These are phyloP conservation scores for Paramecium tetraurelia DNA, from an alignment of 73 alveolate species.

Conservation along the genomic window DNA sequence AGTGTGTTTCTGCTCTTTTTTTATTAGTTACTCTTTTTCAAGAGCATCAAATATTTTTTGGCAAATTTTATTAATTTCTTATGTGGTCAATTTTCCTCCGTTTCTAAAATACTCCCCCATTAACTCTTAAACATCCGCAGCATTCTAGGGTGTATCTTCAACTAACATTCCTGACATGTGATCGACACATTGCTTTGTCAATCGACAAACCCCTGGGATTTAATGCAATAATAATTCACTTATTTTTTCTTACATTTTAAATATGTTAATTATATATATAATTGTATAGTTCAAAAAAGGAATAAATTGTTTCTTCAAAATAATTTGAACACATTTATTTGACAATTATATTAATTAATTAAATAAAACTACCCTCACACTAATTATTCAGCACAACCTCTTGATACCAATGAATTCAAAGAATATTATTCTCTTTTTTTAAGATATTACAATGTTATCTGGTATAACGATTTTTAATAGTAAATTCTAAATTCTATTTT, in stretches of 20 bases:
- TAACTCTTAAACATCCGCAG: constrained; percentile 80
- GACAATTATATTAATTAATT: no score
- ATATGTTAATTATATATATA: not conserved
- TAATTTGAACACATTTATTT: no score
- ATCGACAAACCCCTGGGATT: constrained; percentile 22
- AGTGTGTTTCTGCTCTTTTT: constrained; percentile 30
- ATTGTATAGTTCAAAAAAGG: no score
- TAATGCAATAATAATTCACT: not conserved
- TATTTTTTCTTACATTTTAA: not conserved
- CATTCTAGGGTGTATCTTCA: constrained; percentile 92
- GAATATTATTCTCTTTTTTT: no score
- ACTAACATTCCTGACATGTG: constrained; percentile 89
- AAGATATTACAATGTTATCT: no score
- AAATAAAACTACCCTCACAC: no score
- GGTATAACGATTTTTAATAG: not conserved
- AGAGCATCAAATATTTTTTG: constrained; percentile 70
- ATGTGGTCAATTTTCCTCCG: constrained; percentile 86
- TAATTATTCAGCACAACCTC: no score
- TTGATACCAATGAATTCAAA: not conserved
- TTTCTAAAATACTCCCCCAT: constrained; percentile 95
- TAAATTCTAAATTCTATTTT: not conserved
- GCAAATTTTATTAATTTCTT: constrained; percentile 82
- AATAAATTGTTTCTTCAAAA: no score
- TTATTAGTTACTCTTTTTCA: constrained; percentile 69
- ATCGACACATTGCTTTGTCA: not conserved